These are phyloP conservation scores for Ascochyta viciae-villosae DNA, from an alignment of 2,329 filamentous ascomycete genomes.

Conservation along the genomic window DNA sequence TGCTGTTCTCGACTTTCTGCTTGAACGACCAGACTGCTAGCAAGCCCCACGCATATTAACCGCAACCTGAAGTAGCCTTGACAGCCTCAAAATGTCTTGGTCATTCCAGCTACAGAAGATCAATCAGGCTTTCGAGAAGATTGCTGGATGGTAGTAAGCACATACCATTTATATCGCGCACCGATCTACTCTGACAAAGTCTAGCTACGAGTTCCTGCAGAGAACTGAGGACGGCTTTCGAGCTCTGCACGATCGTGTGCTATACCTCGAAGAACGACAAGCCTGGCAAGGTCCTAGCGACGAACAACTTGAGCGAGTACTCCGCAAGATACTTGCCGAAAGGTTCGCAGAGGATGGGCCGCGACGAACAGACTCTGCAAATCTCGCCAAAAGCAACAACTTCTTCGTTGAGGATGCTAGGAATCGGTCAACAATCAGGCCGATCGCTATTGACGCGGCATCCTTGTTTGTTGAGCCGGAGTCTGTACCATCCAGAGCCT, in stretches of 20 bases:
- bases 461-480: slow-evolving; percentile 37
- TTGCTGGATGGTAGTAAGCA: slow-evolving; percentile 43
- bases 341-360: slow-evolving; percentile 29
- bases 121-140: slow-evolving; percentile 43
- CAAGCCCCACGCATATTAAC: not conserved
- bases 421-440: slow-evolving; percentile 11
- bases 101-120: slow-evolving; percentile 41
- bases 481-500: slow-evolving; percentile 39
- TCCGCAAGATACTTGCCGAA: slow-evolving; percentile 47
- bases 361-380: slow-evolving; percentile 14
- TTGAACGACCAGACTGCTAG: not conserved
- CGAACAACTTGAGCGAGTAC: slow-evolving; percentile 44
- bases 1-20: not conserved
- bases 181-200: slow-evolving; percentile 10
- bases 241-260: slow-evolving; percentile 36
- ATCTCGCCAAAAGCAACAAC: slow-evolving; percentile 18
- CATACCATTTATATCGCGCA: not conserved
- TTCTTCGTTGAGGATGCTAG: slow-evolving; percentile 29
- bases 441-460: slow-evolving; percentile 30
- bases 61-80: not conserved
- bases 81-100: slow-evolving; percentile 36
- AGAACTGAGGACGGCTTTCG: slow-evolving; percentile 40
- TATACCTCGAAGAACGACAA: slow-evolving; percentile 40
- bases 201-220: slow-evolving; percentile 40
- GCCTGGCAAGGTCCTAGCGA: slow-evolving; percentile 33